Conservation (phyloP, 805 yeast genomes). For the Starmera dryadoides region DNA sequence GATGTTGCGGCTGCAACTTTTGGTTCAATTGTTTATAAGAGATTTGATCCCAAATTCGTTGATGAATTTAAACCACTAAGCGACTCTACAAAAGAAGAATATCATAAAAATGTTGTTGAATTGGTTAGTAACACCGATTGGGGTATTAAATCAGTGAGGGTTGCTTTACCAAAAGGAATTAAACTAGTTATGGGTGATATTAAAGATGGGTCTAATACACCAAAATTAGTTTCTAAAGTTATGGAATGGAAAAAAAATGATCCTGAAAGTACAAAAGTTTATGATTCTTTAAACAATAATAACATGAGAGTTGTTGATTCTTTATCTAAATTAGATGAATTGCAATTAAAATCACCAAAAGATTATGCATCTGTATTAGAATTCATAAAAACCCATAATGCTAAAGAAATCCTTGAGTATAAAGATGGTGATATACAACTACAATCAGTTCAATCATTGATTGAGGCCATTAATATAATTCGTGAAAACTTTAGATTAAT, state of each 20-base stretch:
- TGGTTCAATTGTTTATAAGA: conserved; percentile 77
- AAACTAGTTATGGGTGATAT: conserved; percentile 89
- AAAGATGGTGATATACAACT: conserved; percentile 2
- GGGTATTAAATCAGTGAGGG: conserved; percentile 48
- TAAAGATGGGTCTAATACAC: conserved; percentile 88
- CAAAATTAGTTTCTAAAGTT: conserved; percentile 76
- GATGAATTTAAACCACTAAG: conserved; percentile 27
- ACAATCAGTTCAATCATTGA: conserved; percentile 26
- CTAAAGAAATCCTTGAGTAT: conserved; percentile 4
- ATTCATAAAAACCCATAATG: conserved; percentile 8
- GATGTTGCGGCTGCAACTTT: conserved; percentile 94
- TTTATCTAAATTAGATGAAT: conserved; percentile 32
- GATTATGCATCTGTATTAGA: conserved; percentile 27
- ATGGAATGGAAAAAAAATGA: conserved; percentile 57
- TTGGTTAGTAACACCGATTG: conserved; percentile 45
- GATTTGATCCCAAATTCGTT: conserved; percentile 59
- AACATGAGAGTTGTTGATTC: conserved; percentile 50
- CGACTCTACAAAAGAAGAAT: conserved; percentile 15
- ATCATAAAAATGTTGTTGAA: conserved; percentile 22
- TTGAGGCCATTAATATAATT: conserved; percentile 38
- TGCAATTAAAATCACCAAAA: conserved; percentile 23
- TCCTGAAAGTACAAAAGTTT: conserved; percentile 43
- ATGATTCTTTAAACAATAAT: conserved; percentile 45
- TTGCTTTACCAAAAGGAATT: conserved; percentile 62
- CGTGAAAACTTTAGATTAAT: conserved; percentile 52